Conservation (phyloP, 2,329 filamentous ascomycete genomes). For the Pseudocercospora ulei region DNA sequence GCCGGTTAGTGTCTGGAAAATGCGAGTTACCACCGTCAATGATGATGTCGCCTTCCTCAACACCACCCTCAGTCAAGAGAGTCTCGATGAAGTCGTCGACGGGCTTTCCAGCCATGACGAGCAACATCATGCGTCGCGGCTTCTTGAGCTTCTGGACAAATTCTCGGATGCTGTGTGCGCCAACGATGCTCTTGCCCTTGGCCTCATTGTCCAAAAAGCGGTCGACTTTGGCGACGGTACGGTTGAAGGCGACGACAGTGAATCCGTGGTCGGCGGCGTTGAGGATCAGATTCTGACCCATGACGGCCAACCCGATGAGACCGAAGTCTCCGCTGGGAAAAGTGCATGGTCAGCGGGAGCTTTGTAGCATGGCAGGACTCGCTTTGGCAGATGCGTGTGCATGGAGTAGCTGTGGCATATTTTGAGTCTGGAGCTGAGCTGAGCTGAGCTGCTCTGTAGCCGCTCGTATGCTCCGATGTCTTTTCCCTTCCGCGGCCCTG, state of each 20-base stretch:
- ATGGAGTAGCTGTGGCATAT: not conserved
- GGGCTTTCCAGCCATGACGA: slow-evolving; percentile 95
- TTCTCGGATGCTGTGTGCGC: slow-evolving; percentile 87
- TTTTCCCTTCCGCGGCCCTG: not conserved
- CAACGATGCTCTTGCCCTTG: slow-evolving; percentile 79
- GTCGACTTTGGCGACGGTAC: slow-evolving; percentile 97
- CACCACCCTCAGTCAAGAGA: slow-evolving; percentile 57
- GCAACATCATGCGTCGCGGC: slow-evolving; percentile 92
- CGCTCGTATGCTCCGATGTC: not conserved
- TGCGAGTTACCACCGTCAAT: slow-evolving; percentile 99
- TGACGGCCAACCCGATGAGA: slow-evolving; percentile 46
- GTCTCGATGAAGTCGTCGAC: slow-evolving; percentile 99
- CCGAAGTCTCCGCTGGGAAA: slow-evolving; percentile 44
- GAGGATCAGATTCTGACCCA: slow-evolving; percentile 49
- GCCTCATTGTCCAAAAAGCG: slow-evolving; percentile 44
- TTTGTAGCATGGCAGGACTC: not conserved
- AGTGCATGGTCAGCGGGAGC: slow-evolving; percentile 20
- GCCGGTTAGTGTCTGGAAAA: slow-evolving; percentile 97
- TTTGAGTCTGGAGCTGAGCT: not conserved
- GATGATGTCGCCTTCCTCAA: slow-evolving; percentile 88
- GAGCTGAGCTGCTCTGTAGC: not conserved
- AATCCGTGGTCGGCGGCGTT: slow-evolving; percentile 57
- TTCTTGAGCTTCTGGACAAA: slow-evolving; percentile 95
- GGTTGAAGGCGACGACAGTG: slow-evolving; percentile 97
- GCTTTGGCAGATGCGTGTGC: too few relatives aligned